phyloP scores from a whole-genome alignment of 2,329 filamentous ascomycete species.

The Allantophomopsis cytisporea region DNA sequence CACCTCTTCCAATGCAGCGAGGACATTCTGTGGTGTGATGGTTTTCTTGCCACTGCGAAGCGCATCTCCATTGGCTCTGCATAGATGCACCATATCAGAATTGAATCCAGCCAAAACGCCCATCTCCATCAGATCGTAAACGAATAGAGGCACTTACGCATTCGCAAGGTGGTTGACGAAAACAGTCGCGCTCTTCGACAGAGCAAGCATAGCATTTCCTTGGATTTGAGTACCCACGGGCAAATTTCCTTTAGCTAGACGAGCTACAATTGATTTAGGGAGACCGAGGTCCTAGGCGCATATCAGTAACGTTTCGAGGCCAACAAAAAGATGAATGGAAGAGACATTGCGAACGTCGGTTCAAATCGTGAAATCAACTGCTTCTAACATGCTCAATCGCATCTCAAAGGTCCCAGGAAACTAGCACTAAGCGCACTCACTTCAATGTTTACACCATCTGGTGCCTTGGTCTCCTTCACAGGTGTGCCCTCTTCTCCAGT shows the following conservation, averaged over 20 bases:
- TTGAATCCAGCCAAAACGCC: background rate
- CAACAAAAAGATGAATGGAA: background rate
- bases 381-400: too few species aligned
- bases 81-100: slow-evolving; percentile 50
- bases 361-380: too few species aligned
- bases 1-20: slow-evolving; percentile 55
- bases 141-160: slow-evolving; percentile 37
- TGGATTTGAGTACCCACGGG: slow-evolving; percentile 75
- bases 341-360: background rate
- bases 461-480: background rate
- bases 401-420: too few species aligned
- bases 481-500: background rate
- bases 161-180: slow-evolving; percentile 72
- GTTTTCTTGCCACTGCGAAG: slow-evolving; percentile 51
- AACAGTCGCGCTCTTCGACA: slow-evolving; percentile 71
- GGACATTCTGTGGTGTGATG: slow-evolving; percentile 61
- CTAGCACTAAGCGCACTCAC: background rate
- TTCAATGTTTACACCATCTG: slow-evolving; percentile 1
- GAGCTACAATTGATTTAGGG: slow-evolving; percentile 69
- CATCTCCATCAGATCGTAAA: background rate
- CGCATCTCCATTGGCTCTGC: slow-evolving; percentile 33
- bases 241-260: slow-evolving; percentile 67
- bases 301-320: background rate
- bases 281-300: slow-evolving; percentile 56
- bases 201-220: slow-evolving; percentile 65